Evolutionary conservation across 768 basidiomycete species (phyloP).

Genomic region (Vararia minispora): DNA sequence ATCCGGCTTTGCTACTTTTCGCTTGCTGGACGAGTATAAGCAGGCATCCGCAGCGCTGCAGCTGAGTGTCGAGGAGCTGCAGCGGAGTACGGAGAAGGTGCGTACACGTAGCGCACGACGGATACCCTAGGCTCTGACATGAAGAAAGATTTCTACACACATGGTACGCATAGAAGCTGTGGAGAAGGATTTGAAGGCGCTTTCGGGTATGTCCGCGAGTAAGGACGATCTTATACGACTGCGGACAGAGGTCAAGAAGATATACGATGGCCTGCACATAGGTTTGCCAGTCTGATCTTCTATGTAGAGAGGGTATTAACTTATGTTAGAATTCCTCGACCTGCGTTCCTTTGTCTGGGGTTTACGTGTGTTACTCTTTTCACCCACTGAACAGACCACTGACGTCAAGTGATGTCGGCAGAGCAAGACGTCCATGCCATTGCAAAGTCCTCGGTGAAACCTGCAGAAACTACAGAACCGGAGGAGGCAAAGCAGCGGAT

Average conservation of each 20-base stretch:
- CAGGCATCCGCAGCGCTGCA: conserved; percentile 78
- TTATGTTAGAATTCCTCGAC: conserved; percentile 60
- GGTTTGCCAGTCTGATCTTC: conserved; percentile 28
- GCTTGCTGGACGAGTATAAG: conserved; percentile 86
- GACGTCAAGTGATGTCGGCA: conserved; percentile 18
- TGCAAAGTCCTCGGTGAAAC: too few species aligned
- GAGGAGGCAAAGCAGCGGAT: conserved; percentile 54
- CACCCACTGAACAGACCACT: not conserved
- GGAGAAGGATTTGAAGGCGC: conserved; percentile 77
- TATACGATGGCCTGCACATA: conserved; percentile 75
- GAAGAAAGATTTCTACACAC: conserved; percentile 66
- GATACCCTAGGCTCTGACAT: too few species aligned
- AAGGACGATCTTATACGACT: conserved; percentile 76
- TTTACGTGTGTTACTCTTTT: conserved; percentile 49
- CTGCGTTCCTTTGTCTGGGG: conserved; percentile 78
- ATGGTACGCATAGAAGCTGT: conserved; percentile 76
- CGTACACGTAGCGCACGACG: too few species aligned
- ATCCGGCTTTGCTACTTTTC: conserved; percentile 77
- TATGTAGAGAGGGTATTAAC: conserved; percentile 1
- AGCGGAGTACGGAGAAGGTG: conserved; percentile 75
- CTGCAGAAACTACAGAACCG: too few species aligned
- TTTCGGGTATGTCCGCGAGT: conserved; percentile 50
- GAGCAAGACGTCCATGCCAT: conserved; percentile 75
- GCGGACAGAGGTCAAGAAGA: conserved; percentile 75
- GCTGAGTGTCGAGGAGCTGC: conserved; percentile 79